Conservation (phyloP, 768 basidiomycete species). For the Tricholoma matsutake region DNA sequence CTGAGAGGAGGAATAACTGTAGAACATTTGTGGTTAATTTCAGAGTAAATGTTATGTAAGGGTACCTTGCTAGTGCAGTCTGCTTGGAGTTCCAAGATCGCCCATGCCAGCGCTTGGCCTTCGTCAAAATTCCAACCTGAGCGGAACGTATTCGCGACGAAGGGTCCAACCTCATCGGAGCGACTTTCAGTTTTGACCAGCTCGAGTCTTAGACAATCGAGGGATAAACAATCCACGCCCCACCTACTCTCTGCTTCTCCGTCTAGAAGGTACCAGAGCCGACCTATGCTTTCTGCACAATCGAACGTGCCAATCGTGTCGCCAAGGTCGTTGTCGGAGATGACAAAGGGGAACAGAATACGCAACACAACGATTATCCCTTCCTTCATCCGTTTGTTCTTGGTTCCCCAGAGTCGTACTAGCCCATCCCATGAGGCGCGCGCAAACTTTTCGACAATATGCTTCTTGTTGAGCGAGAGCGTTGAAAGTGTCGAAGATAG, state of each 20-base stretch:
- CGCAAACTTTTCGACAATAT: conserved; percentile 59
- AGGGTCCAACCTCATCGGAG: conserved; percentile 29
- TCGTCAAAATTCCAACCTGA: conserved; percentile 71
- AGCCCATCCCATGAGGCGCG: conserved; percentile 59
- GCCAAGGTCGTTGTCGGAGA: conserved; percentile 29
- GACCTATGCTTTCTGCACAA: conserved; percentile 46
- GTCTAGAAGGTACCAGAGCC: conserved; percentile 53
- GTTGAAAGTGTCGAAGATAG: conserved; percentile 70
- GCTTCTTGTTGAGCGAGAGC: conserved; percentile 71
- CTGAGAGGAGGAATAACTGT: conserved; percentile 64
- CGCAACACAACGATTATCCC: conserved; percentile 71
- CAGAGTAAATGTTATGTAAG: conserved; percentile 1
- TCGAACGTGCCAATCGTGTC: conserved; percentile 23
- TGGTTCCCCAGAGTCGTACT: conserved; percentile 74
- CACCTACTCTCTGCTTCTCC: conserved; percentile 62
- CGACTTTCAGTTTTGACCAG: conserved; percentile 21
- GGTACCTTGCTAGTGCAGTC: conserved; percentile 69
- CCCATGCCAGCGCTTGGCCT: conserved; percentile 75
- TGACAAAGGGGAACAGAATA: conserved; percentile 69
- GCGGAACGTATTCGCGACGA: conserved; percentile 63
- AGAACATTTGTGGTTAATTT: not conserved
- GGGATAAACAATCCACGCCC: conserved; percentile 61
- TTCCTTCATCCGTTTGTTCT: conserved; percentile 75
- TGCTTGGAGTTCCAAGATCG: conserved; percentile 73
- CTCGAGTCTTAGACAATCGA: conserved; percentile 65